Base-by-base conservation (phyloP, 768 basidiomycete genomes). In the Naematelia encephala region DNA sequence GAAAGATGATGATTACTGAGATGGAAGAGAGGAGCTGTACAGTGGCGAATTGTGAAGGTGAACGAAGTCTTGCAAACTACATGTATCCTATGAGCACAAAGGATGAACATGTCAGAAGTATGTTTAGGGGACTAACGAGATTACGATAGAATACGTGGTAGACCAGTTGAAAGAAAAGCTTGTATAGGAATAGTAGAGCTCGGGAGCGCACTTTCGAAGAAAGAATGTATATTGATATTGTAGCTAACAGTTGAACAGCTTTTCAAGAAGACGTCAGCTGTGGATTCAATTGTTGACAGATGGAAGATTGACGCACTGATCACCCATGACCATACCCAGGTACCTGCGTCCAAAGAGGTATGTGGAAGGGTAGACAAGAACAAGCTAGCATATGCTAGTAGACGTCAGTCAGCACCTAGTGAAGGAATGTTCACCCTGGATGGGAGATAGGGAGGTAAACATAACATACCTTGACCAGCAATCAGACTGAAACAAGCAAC, bases 241-340 rank as follows among this genome's bases (percentile, higher is more conserved):
- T 63, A 14, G 74, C 69, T 21, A 81, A 72, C 2, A 72, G 62
- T 44, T 68, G 72, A 13, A 68, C 68, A 14, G 72, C 72, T 73
- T 23, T 27, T 51, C 22, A 50, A 54, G 49, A 29, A 23, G n/a
- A 21, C 19, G 48, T 64, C 34, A 64, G 51, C 19, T 43, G 26
- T 2, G 23, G 19, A 54, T 23, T 57, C 29, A n/a, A 30, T 30
- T 16, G 25, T 30, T 25, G 10, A 22, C 12, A 16, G 29, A 23
- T 23, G 22, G 4, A 1, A 46, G 2, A 14, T 21, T 14, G 51
- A 57, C 70, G 59, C 44, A 75, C 64, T 78, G 23, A 71, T 74
- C 21, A 79, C 72, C 78, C 79, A 79, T 4, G 75, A 77, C 55
- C 70, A 80, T 1, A 79, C 79, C 72, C 79, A 80, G 2, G 78